Evolutionary conservation across 768 basidiomycete species (phyloP).

Genomic region (Tricholoma saponaceum): DNA sequence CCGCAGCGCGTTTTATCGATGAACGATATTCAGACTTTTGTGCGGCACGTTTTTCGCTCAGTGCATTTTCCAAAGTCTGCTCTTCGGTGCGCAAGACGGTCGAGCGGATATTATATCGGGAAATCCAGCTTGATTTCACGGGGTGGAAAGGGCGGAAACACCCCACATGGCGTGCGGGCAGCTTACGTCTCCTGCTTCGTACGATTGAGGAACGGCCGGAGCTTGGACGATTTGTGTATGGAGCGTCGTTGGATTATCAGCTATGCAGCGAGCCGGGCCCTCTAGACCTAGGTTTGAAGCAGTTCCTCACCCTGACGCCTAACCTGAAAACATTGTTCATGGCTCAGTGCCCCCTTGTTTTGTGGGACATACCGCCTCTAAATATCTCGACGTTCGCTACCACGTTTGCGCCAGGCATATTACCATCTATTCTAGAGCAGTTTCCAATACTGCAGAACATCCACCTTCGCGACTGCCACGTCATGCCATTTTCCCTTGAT

Average conservation of each 20-base stretch:
- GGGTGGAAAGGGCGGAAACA: constrained; percentile 29
- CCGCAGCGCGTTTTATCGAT: constrained; percentile 22
- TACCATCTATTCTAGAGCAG: constrained; percentile 19
- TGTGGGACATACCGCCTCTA: constrained; percentile 20
- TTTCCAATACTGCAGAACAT: constrained; percentile 21
- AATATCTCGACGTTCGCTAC: constrained; percentile 23
- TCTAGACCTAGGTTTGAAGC: constrained; percentile 18
- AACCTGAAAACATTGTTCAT: constrained; percentile 22
- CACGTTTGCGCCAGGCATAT: constrained; percentile 23
- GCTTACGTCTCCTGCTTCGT: constrained; percentile 21
- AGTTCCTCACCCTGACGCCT: constrained; percentile 19
- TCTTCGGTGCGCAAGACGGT: constrained; percentile 15
- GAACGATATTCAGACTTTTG: constrained; percentile 25
- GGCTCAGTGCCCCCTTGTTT: constrained; percentile 22
- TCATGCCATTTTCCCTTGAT: constrained; percentile 17
- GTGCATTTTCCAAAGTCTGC: constrained; percentile 20
- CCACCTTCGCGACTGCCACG: constrained; percentile 23
- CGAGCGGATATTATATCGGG: constrained; percentile 24
- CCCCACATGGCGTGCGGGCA: constrained; percentile 22
- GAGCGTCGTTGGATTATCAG: constrained; percentile 24
- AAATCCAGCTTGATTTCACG: constrained; percentile 25
- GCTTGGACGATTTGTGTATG: constrained; percentile 17
- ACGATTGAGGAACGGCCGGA: constrained; percentile 22
- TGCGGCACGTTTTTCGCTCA: constrained; percentile 19
- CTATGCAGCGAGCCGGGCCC: constrained; percentile 15